Evolutionary conservation across 345 rosid genomes (phyloP).

Genomic region (Firmiana major): DNA sequence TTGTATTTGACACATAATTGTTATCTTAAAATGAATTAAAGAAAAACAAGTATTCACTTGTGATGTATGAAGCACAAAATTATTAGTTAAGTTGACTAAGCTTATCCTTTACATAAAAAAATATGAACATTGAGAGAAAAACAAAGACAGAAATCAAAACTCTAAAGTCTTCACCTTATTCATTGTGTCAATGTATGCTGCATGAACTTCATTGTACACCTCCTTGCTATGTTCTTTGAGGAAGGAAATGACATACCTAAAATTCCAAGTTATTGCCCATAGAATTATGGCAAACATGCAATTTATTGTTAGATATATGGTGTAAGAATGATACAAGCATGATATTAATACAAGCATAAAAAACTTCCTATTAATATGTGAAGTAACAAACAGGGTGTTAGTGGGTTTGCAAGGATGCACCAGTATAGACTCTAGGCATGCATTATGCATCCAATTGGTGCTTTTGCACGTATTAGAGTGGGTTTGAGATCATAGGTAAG

Average conservation of each 20-base stretch:
- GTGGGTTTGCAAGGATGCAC: neutral
- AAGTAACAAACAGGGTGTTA: neutral
- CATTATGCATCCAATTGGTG: neutral
- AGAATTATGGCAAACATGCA: constrained; percentile 12
- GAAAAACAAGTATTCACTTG: neutral
- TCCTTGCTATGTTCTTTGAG: constrained; percentile 94
- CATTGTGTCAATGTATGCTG: constrained; percentile 93
- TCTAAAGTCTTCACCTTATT: constrained; percentile 67
- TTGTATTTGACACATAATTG: neutral
- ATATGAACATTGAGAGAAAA: neutral
- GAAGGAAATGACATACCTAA: constrained; percentile 79
- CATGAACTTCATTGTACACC: constrained; percentile 81
- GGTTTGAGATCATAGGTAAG: neutral
- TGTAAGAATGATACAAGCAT: too few relatives aligned
- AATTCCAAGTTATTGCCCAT: constrained; percentile 19
- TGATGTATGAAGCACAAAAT: neutral
- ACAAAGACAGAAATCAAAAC: neutral
- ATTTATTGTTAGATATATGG: neutral
- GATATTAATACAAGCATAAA: neutral
- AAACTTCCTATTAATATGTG: neutral
- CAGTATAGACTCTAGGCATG: neutral
- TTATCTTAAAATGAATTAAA: neutral
- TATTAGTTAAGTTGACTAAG: neutral
- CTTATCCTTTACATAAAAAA: neutral
- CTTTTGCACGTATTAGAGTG: neutral